These are phyloP conservation scores for Geranium brycei DNA, from an alignment of 345 rosid species.

Conservation along the genomic window DNA sequence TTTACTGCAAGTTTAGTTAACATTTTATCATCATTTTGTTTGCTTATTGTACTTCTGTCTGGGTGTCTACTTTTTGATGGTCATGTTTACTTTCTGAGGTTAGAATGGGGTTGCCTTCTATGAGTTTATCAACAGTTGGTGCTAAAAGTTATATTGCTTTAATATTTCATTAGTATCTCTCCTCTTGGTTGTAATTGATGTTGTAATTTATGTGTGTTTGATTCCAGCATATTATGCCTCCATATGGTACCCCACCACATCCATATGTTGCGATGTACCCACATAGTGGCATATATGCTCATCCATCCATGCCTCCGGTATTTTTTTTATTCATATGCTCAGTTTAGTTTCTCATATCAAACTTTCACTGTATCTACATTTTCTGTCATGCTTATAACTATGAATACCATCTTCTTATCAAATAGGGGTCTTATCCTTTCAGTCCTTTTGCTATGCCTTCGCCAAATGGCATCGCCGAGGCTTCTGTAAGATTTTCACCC, in stretches of 20 bases:
- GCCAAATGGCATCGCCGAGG: slow-evolving; percentile 84
- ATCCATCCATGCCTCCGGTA: slow-evolving; percentile 95
- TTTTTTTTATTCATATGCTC: slow-evolving; percentile 11
- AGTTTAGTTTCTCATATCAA: slow-evolving; percentile 9
- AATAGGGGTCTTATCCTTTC: slow-evolving; percentile 89
- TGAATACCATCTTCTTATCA: neutral
- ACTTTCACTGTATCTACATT: slow-evolving; percentile 4
- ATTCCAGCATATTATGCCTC: slow-evolving; percentile 93
- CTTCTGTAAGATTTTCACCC: slow-evolving; percentile 37
- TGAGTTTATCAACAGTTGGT: neutral
- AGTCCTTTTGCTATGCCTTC: slow-evolving; percentile 94
- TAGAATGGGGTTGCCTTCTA: no score
- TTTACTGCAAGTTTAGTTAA: no score
- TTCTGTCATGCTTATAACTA: slow-evolving; percentile 5
- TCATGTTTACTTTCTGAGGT: no score
- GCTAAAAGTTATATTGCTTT: neutral
- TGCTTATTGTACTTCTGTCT: no score
- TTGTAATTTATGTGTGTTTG: neutral
- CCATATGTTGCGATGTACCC: slow-evolving; percentile 99
- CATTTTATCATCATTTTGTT: no score
- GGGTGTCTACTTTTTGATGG: no score
- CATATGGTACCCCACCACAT: slow-evolving; percentile 96
- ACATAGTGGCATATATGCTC: slow-evolving; percentile 89
- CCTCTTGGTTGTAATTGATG: neutral
- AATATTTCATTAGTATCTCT: neutral